These are phyloP conservation scores for Pseudofabraea citricarpa DNA, from an alignment of 2,329 filamentous ascomycete species.

Conservation along the genomic window DNA sequence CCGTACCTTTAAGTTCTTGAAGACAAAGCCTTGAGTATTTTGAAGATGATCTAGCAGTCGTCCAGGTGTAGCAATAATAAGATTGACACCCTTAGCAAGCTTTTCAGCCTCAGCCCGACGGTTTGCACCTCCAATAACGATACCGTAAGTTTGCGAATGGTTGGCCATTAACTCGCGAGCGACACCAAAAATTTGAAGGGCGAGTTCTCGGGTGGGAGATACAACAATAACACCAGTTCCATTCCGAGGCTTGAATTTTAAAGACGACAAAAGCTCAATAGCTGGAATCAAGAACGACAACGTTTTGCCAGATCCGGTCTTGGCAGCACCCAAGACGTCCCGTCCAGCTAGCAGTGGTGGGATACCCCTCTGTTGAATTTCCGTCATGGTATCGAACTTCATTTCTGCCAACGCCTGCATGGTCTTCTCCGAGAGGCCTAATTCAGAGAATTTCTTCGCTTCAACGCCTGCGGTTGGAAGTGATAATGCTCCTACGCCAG, in stretches of 20 bases:
- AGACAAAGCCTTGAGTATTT: conserved; percentile 83
- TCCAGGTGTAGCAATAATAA: conserved; percentile 90
- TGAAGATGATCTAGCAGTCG: conserved; percentile 90
- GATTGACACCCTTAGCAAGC: conserved; percentile 87
- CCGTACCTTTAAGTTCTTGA: conserved; percentile 91
- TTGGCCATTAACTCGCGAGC: conserved; percentile 88
- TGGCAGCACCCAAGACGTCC: conserved; percentile 91
- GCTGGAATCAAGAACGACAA: conserved; percentile 91
- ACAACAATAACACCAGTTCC: conserved; percentile 90
- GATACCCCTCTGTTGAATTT: conserved; percentile 84
- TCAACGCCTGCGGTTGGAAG: conserved; percentile 15
- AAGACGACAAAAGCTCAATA: conserved; percentile 83
- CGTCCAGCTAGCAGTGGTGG: conserved; percentile 83
- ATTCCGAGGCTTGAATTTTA: conserved; percentile 93
- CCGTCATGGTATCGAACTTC: conserved; percentile 93
- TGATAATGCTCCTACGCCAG: conserved; percentile 13
- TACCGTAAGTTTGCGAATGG: conserved; percentile 93
- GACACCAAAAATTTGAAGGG: conserved; percentile 93
- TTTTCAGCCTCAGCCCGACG: conserved; percentile 88
- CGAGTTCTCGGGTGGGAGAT: conserved; percentile 88
- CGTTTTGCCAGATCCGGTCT: conserved; percentile 95
- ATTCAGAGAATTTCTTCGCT: conserved; percentile 37
- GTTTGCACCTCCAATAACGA: conserved; percentile 94
- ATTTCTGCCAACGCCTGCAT: conserved; percentile 85
- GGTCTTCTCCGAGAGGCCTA: conserved; percentile 83